Percentiles rank a stretch among this genome's conserved stretches.
Evolutionary conservation across 208 protist species (phyloP).

Genomic region (Herpetomonas samuelpessoai): DNA sequence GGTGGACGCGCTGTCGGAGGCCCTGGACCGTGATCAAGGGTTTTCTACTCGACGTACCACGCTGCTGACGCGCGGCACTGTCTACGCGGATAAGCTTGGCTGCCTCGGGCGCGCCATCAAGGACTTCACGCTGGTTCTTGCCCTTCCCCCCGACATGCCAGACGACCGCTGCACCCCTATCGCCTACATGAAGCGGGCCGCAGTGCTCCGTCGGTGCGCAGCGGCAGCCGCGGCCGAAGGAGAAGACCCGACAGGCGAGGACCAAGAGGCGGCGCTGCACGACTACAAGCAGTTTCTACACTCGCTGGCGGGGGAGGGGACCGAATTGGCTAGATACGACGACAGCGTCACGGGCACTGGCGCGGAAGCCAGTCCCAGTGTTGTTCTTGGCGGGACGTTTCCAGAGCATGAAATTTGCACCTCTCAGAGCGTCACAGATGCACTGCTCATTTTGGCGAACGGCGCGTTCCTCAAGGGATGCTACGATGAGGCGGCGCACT

Average conservation of each 20-base stretch:
- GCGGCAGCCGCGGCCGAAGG: constrained; percentile 15
- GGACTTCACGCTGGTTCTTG: constrained; percentile 75
- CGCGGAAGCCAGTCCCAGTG: background rate
- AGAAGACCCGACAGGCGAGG: constrained; percentile 26
- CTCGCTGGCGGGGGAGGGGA: background rate
- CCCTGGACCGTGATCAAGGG: constrained; percentile 65
- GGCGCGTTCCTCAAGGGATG: constrained; percentile 62
- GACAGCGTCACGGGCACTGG: background rate
- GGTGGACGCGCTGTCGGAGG: constrained; percentile 61
- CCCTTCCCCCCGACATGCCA: constrained; percentile 28
- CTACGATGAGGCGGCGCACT: constrained; percentile 48
- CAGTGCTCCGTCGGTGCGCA: constrained; percentile 35
- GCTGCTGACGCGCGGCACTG: constrained; percentile 67
- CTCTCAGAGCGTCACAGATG: constrained; percentile 54
- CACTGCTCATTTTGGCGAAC: constrained; percentile 76
- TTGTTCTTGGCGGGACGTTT: background rate
- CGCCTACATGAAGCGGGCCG: constrained; percentile 73
- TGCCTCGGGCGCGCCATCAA: constrained; percentile 71
- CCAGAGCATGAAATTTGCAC: constrained; percentile 25
- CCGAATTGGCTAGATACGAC: constrained; percentile 4
- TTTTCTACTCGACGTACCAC: constrained; percentile 46
- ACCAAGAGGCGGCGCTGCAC: constrained; percentile 44
- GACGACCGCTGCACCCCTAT: constrained; percentile 57
- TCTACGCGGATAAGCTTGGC: constrained; percentile 50
- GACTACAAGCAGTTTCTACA: constrained; percentile 62